Evolutionary conservation across 306 rosid species (phyloP).

Genomic region (Comarum palustre): DNA sequence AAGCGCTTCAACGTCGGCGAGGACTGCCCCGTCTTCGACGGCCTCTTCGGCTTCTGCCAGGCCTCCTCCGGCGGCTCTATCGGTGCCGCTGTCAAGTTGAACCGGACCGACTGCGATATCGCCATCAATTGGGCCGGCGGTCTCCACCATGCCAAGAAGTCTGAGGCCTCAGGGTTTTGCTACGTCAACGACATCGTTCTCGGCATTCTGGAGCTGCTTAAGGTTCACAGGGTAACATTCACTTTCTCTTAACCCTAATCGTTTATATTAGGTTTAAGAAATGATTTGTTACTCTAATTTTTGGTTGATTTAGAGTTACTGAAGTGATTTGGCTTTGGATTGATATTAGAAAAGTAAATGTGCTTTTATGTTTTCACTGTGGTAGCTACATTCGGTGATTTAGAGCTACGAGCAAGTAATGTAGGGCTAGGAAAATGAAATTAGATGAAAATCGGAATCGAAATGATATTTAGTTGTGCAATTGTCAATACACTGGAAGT

Average conservation of each 20-base stretch:
- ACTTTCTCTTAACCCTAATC: not conserved
- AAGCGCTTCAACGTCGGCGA: constrained; percentile 79
- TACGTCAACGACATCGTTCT: constrained; percentile 88
- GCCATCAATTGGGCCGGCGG: constrained; percentile 85
- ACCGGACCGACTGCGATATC: constrained; percentile 63
- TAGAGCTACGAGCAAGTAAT: too few species aligned
- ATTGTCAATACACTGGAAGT: not conserved
- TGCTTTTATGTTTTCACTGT: not conserved
- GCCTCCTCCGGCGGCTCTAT: constrained; percentile 77
- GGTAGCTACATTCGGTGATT: not conserved
- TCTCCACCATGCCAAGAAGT: constrained; percentile 73
- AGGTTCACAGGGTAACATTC: constrained; percentile 65
- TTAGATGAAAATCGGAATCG: too few species aligned
- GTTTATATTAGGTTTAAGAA: not conserved
- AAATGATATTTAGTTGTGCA: too few species aligned
- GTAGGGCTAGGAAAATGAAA: too few species aligned
- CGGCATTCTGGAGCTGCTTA: constrained; percentile 88
- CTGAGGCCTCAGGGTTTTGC: constrained; percentile 90
- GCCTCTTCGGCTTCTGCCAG: constrained; percentile 68
- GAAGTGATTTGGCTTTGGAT: not conserved
- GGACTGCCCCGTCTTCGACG: constrained; percentile 83
- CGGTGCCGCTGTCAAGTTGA: constrained; percentile 76
- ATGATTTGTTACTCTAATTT: not conserved
- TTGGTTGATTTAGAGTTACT: not conserved
- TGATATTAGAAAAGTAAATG: not conserved